A percentile compares a stretch with the other conserved stretches of the same genome.
These are phyloP conservation scores for Berkeleyomyces basicola DNA, from an alignment of 2,329 filamentous ascomycete genomes.

Conservation along the genomic window DNA sequence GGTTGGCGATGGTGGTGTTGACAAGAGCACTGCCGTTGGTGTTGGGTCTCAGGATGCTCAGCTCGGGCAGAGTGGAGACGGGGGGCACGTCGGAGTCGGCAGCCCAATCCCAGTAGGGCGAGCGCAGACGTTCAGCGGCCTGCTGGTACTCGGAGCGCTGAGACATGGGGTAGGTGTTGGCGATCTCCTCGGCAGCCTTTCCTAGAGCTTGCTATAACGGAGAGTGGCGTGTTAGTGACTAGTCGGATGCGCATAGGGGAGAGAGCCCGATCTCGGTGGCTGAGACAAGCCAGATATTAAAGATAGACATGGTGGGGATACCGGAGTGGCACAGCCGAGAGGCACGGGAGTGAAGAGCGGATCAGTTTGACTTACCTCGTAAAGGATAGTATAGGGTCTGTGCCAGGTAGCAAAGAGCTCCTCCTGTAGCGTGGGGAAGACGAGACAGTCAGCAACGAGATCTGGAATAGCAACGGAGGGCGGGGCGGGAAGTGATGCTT, in stretches of 20 bases:
- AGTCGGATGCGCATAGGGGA: not conserved
- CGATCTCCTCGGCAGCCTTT: constrained; percentile 29
- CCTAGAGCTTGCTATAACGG: constrained; percentile 34
- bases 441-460: constrained; percentile 4
- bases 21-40: constrained; percentile 15
- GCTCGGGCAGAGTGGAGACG: constrained; percentile 21
- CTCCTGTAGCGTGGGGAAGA: constrained; percentile 22
- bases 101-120: constrained; percentile 41
- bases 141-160: constrained; percentile 24
- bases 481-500: constrained; percentile 15
- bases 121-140: constrained; percentile 30
- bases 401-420: constrained; percentile 38
- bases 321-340: not conserved
- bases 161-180: constrained; percentile 25
- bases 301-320: not conserved
- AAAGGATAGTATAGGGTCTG: constrained; percentile 36
- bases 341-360: not conserved
- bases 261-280: not conserved
- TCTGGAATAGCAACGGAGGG: not conserved
- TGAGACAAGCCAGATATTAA: not conserved
- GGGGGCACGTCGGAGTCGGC: constrained; percentile 26
- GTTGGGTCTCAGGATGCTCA: constrained; percentile 27
- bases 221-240: not conserved
- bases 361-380: constrained; percentile 26
- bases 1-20: constrained; percentile 29